Evolutionary conservation across 495 filamentous ascomycete genomes (phyloP).

Genomic region (Trichoderma erinaceum): DNA sequence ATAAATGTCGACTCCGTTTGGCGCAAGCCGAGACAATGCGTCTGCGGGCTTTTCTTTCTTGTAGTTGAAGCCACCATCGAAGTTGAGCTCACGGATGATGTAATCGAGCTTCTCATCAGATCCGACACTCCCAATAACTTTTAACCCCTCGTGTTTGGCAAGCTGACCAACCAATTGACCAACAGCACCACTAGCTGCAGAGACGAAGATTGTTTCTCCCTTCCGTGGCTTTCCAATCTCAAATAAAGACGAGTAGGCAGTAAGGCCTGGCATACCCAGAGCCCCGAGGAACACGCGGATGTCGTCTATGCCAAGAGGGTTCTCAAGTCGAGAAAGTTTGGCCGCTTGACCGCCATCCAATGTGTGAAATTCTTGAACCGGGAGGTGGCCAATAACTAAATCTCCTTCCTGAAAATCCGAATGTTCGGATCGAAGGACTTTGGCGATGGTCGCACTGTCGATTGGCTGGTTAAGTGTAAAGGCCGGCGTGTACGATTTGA

Average conservation of each 20-base stretch:
- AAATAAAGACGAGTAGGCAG: conserved; percentile 73
- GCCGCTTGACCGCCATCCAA: conserved; percentile 26
- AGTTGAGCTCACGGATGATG: conserved; percentile 58
- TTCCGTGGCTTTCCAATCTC: conserved; percentile 80
- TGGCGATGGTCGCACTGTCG: conserved; percentile 48
- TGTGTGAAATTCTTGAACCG: conserved; percentile 57
- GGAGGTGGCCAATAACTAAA: conserved; percentile 52
- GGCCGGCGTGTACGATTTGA: conserved; percentile 58
- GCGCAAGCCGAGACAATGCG: conserved; percentile 68
- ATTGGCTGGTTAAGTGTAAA: conserved; percentile 54
- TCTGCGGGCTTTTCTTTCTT: conserved; percentile 56
- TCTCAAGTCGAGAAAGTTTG: conserved; percentile 36
- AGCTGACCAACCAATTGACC: conserved; percentile 80
- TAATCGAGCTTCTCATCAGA: conserved; percentile 65
- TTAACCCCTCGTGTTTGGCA: conserved; percentile 80
- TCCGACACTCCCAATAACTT: conserved; percentile 65
- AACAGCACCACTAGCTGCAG: conserved; percentile 75
- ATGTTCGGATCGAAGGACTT: conserved; percentile 61
- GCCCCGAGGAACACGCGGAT: conserved; percentile 61
- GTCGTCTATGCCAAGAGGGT: conserved; percentile 60
- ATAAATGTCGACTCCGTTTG: conserved; percentile 87
- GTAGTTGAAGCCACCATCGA: conserved; percentile 71
- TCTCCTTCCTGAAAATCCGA: conserved; percentile 59
- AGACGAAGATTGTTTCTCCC: conserved; percentile 85
- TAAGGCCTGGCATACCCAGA: conserved; percentile 83